Evolutionary conservation across 139 green algal genomes (phyloP).

Genomic region (Chlorella sp.): DNA sequence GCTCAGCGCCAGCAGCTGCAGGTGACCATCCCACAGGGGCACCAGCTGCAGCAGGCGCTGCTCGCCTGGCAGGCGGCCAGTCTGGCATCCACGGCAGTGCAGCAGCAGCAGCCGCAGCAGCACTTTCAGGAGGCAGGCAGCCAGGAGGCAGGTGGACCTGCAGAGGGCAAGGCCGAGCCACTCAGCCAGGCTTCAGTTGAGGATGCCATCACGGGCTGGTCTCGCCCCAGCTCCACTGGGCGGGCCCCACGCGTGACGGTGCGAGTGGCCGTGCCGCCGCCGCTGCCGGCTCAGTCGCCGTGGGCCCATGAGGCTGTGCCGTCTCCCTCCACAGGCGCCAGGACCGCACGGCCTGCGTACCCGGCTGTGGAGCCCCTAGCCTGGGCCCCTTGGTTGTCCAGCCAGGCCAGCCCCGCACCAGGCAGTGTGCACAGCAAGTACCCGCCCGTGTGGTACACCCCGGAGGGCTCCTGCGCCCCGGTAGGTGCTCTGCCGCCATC

Average conservation of each 20-base stretch:
- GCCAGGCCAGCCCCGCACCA: too few species aligned
- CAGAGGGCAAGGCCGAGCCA: background rate
- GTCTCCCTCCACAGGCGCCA: too few species aligned
- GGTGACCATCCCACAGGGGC: background rate
- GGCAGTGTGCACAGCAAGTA: too few species aligned
- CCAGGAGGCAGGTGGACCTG: background rate
- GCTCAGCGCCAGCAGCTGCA: too few species aligned
- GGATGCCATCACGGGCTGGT: background rate
- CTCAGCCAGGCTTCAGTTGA: background rate
- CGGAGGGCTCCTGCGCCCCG: background rate
- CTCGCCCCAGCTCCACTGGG: background rate
- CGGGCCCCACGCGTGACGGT: background rate
- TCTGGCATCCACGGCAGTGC: background rate
- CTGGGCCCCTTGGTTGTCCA: too few species aligned
- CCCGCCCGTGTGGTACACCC: too few species aligned
- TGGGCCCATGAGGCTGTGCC: too few species aligned
- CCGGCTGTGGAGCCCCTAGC: too few species aligned
- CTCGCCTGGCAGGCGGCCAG: background rate
- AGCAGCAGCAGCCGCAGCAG: background rate
- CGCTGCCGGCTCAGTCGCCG: background rate
- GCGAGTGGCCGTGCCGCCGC: background rate
- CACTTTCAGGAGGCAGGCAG: too few species aligned
- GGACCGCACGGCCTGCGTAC: too few species aligned
- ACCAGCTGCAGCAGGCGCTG: background rate
- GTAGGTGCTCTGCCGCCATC: background rate